Conservation (phyloP, 2,329 filamentous ascomycete genomes). For the Sclerotinia subarctica region DNA sequence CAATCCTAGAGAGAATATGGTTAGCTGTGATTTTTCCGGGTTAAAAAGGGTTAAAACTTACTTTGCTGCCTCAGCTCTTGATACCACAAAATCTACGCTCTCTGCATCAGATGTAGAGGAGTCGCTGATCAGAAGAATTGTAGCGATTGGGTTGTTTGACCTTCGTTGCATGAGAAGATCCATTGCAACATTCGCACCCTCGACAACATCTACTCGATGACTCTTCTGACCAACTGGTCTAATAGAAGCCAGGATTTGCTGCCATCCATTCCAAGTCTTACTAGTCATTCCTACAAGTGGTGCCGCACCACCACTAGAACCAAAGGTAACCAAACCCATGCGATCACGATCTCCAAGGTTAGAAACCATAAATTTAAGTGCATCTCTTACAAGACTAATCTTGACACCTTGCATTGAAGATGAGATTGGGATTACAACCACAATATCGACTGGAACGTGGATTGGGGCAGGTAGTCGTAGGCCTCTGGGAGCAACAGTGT, state of each 20-base stretch:
- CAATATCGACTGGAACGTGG: conserved; percentile 91
- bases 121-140: conserved; percentile 95
- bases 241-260: conserved; percentile 79
- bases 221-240: conserved; percentile 95
- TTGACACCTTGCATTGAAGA: conserved; percentile 99
- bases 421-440: conserved; percentile 94
- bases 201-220: conserved; percentile 91
- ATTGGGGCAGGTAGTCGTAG: conserved; percentile 44
- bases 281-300: conserved; percentile 98
- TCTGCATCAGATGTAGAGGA: conserved; percentile 92
- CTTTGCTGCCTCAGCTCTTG: conserved; percentile 94
- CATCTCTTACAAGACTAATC: conserved; percentile 89
- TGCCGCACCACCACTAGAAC: conserved; percentile 87
- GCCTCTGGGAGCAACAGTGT: conserved; percentile 62
- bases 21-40: conserved; percentile 29
- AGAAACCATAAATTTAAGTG: conserved; percentile 85
- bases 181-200: conserved; percentile 97
- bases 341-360: conserved; percentile 89
- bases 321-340: conserved; percentile 96
- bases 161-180: conserved; percentile 97
- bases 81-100: conserved; percentile 96
- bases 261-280: conserved; percentile 90
- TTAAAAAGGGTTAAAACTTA: conserved; percentile 46
- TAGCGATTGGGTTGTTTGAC: conserved; percentile 90
- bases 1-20: conserved; percentile 56